A percentile compares a stretch with the other conserved stretches of the same genome.
Conservation (phyloP, 2,329 filamentous ascomycete genomes). For the Sporothrix schenckii region DNA sequence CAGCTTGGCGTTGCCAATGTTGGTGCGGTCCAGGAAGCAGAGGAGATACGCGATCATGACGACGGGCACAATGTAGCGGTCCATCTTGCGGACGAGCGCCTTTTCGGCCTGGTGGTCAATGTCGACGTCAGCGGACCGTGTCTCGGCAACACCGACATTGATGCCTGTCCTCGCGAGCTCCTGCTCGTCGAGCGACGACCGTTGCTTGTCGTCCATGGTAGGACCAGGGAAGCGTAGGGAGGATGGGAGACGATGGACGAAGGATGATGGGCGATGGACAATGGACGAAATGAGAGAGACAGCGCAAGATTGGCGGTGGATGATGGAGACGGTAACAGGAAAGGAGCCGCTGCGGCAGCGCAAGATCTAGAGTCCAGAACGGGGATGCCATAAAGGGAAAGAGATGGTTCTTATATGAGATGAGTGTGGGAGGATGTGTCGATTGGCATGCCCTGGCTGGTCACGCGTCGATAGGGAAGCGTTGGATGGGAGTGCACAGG, state of each 20-base stretch:
- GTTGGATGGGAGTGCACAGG: background rate
- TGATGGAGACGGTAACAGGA: too few relatives aligned
- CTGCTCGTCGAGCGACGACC: constrained; percentile 12
- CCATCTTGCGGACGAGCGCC: constrained; percentile 26
- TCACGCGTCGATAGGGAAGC: constrained; percentile 10
- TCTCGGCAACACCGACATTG: background rate
- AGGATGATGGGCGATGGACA: too few relatives aligned
- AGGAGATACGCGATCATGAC: constrained; percentile 25
- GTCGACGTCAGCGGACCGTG: background rate
- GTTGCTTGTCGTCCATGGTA: constrained; percentile 18
- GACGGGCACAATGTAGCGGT: constrained; percentile 24
- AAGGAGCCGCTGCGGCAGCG: background rate
- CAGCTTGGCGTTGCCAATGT: constrained; percentile 71
- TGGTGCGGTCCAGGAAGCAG: constrained; percentile 50
- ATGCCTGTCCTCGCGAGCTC: background rate
- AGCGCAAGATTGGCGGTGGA: too few relatives aligned
- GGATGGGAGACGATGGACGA: background rate
- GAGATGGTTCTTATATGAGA: background rate
- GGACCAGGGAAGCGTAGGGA: background rate
- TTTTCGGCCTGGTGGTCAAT: constrained; percentile 31
- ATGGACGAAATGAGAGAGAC: too few relatives aligned
- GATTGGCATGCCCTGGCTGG: too few relatives aligned
- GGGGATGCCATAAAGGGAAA: background rate
- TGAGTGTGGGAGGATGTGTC: background rate
- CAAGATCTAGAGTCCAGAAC: background rate